These are phyloP conservation scores for Ramalina peruviana DNA, from an alignment of 495 filamentous ascomycete genomes.

Conservation along the genomic window DNA sequence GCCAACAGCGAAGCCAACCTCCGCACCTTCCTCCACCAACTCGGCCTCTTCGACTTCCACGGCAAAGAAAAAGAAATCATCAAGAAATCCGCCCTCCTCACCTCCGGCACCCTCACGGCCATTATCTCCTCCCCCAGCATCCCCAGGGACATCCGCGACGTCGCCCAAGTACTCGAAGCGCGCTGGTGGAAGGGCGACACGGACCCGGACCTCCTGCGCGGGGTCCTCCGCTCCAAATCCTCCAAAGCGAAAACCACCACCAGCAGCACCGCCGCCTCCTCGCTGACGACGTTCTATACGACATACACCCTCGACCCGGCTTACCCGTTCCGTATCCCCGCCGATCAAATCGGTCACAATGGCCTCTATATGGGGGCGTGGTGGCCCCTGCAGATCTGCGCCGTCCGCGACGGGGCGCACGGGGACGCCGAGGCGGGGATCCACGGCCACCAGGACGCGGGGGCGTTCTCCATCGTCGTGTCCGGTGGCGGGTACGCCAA, in stretches of 20 bases:
- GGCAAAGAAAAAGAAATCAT: constrained; percentile 10
- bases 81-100: constrained; percentile 25
- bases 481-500: constrained; percentile 29
- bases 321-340: constrained; percentile 12
- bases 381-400: constrained; percentile 40
- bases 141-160: constrained; percentile 29
- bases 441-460: constrained; percentile 20
- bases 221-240: constrained; percentile 22
- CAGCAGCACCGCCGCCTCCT: too few relatives aligned
- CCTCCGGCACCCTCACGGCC: constrained; percentile 20
- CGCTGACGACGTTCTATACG: not conserved
- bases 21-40: constrained; percentile 18
- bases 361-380: constrained; percentile 38
- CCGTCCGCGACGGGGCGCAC: constrained; percentile 42
- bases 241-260: constrained; percentile 5
- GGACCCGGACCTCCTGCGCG: constrained; percentile 32
- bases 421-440: constrained; percentile 39
- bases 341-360: constrained; percentile 30
- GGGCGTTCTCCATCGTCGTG: constrained; percentile 30
- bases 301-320: constrained; percentile 16
- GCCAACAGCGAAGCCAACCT: constrained; percentile 7
- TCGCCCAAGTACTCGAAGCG: constrained; percentile 25
- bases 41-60: constrained; percentile 20
- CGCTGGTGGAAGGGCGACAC: constrained; percentile 28
- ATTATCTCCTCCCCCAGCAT: constrained; percentile 20